Base-by-base conservation (phyloP, 2,329 filamentous ascomycete species). In the Neospermospora avenae region DNA sequence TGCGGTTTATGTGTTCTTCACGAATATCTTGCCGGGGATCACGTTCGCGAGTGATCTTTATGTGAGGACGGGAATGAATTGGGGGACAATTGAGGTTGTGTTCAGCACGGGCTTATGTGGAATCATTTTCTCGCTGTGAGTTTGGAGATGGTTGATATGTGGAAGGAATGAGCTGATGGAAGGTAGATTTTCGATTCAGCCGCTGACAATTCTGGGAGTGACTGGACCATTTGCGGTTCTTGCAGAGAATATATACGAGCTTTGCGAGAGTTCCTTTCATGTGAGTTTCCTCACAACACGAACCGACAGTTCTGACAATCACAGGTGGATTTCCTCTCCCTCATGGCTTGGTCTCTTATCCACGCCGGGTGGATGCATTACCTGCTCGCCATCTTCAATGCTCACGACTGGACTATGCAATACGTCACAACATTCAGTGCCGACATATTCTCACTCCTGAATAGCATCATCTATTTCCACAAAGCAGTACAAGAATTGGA, bases 371-470 rank as follows among this genome's bases (percentile, higher is more conserved):
- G 85, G 85, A 82, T 88, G 78, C 83, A 86, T 68, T 82, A 81
- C 65, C 72, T 87, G 3, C 76, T 88, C 13, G 84, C 85, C 57
- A 80, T 87, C 54, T 81, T 87, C 72, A 88, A 88, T 71, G 85
- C 84, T 3, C 84, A 88, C 68, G 84, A 87, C 71, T 88, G 84
- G 82, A 88, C 85, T 0, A 88, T 88, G 85, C 78, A 82, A 66
- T 88, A 88, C 71, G 85, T 88, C 52, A 88, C 85, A 2, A 84
- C 81, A 20, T 88, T 87, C 71, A 85, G 80, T 61, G 84, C 82
- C 45, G 85, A 88, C 69, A 85, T 88, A 57, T 88, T 88, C 70
- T 85, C 84, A 2, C 77, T 88, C 8, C 74, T 88, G 28, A 88
- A 88, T 72, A 85, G 83, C 65, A 80, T 88, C 60, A 87, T 88